A percentile compares a stretch with the other conserved stretches of the same genome.
phyloP scores from a whole-genome alignment of 2,329 filamentous ascomycete genomes.

The Calonectria multiphialidica region DNA sequence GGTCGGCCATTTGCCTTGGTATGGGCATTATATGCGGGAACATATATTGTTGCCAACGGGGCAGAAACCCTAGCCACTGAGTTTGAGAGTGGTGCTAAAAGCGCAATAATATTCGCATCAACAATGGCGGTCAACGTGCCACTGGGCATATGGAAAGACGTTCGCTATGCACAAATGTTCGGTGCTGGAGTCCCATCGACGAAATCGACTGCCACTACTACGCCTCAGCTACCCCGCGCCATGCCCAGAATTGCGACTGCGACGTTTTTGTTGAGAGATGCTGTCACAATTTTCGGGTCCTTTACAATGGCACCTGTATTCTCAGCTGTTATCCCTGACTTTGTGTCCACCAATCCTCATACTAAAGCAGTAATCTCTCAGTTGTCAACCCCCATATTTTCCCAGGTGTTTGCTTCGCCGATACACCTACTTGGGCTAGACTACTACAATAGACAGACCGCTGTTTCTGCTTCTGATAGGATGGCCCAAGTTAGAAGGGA shows the following conservation, averaged over 20 bases:
- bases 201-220: background rate
- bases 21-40: slow-evolving; percentile 45
- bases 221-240: slow-evolving; percentile 20
- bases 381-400: slow-evolving; percentile 44
- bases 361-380: slow-evolving; percentile 44
- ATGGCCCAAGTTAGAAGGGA: slow-evolving; percentile 37
- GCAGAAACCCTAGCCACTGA: slow-evolving; percentile 41
- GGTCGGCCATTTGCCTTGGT: slow-evolving; percentile 41
- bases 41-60: slow-evolving; percentile 41
- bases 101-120: slow-evolving; percentile 40
- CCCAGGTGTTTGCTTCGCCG: slow-evolving; percentile 46
- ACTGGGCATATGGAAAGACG: slow-evolving; percentile 47
- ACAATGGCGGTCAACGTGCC: slow-evolving; percentile 48
- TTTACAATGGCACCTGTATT: slow-evolving; percentile 44
- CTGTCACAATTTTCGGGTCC: slow-evolving; percentile 46
- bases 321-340: slow-evolving; percentile 41
- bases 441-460: slow-evolving; percentile 29
- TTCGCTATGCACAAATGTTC: slow-evolving; percentile 46
- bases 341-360: slow-evolving; percentile 35
- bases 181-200: slow-evolving; percentile 24
- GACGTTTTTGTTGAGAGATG: slow-evolving; percentile 44
- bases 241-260: slow-evolving; percentile 39
- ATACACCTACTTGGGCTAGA: slow-evolving; percentile 44
- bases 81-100: slow-evolving; percentile 37
- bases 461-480: slow-evolving; percentile 29